Percentiles rank a stretch among this genome's conserved stretches.
Evolutionary conservation across 2,329 filamentous ascomycete genomes (phyloP).

Genomic region (Talaromyces sp.): DNA sequence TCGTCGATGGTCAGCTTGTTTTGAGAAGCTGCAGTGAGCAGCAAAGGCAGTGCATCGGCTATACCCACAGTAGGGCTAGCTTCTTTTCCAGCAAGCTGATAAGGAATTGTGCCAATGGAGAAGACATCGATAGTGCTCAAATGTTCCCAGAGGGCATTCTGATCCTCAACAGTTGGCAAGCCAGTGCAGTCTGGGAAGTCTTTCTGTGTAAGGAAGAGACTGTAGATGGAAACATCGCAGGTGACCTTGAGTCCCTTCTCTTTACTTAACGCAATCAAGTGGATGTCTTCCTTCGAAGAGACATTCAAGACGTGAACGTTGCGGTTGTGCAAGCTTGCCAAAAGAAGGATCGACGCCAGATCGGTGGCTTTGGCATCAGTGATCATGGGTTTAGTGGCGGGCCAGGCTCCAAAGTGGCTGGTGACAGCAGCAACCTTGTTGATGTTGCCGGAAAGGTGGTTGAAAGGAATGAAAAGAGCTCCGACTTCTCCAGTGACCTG

Average conservation of each 20-base stretch:
- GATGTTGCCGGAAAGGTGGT: slow-evolving; percentile 75
- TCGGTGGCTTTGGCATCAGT: slow-evolving; percentile 79
- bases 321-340: slow-evolving; percentile 73
- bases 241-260: slow-evolving; percentile 78
- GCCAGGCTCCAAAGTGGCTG: slow-evolving; percentile 75
- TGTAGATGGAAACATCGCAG: slow-evolving; percentile 78
- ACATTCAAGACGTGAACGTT: slow-evolving; percentile 78
- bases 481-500: slow-evolving; percentile 70
- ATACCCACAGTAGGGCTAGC: slow-evolving; percentile 64
- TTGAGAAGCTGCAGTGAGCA: slow-evolving; percentile 72
- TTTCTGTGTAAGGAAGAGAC: slow-evolving; percentile 68
- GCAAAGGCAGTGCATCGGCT: slow-evolving; percentile 67
- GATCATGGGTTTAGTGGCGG: slow-evolving; percentile 72
- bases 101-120: slow-evolving; percentile 74
- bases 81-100: slow-evolving; percentile 63
- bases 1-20: slow-evolving; percentile 71
- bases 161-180: slow-evolving; percentile 65
- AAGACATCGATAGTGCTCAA: slow-evolving; percentile 72
- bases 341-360: slow-evolving; percentile 72
- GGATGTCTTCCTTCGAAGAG: slow-evolving; percentile 77
- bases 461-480: slow-evolving; percentile 79
- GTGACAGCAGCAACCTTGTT: slow-evolving; percentile 78
- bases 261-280: slow-evolving; percentile 72
- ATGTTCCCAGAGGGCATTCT: slow-evolving; percentile 71
- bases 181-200: slow-evolving; percentile 66